A percentile compares a stretch with the other conserved stretches of the same genome.
These are phyloP conservation scores for Amoebophrya sp. DNA, from an alignment of 169 alveolate species.

Conservation along the genomic window DNA sequence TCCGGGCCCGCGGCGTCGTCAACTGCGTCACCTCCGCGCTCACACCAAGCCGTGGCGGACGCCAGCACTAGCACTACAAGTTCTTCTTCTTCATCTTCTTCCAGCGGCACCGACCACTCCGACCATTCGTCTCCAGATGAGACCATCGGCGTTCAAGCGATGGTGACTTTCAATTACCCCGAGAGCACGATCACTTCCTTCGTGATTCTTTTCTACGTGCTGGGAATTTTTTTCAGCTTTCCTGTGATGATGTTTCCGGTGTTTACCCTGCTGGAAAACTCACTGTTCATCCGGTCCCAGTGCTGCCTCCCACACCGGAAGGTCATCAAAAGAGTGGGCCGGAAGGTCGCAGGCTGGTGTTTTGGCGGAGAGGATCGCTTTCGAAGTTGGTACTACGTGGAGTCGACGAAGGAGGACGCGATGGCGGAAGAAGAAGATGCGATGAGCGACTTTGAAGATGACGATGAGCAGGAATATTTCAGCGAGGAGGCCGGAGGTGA, in stretches of 20 bases:
- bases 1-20: too few species aligned
- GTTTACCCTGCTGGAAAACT: background rate
- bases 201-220: constrained; percentile 8
- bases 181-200: constrained; percentile 5
- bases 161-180: constrained; percentile 17
- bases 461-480: background rate
- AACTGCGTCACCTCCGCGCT: too few species aligned
- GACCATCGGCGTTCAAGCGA: background rate
- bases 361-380: background rate
- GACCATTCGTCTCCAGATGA: background rate
- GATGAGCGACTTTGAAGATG: background rate
- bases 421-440: background rate
- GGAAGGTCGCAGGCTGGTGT: background rate
- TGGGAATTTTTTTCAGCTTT: constrained; percentile 8
- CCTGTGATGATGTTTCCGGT: constrained; percentile 20
- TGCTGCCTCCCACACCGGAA: background rate
- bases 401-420: background rate
- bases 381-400: background rate
- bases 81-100: too few species aligned
- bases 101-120: too few species aligned
- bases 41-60: too few species aligned
- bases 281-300: background rate
- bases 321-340: background rate
- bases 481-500: too few species aligned
- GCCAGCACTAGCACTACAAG: too few species aligned